A percentile compares a stretch with the other conserved stretches of the same genome.
phyloP scores from a whole-genome alignment of 2,329 filamentous ascomycete genomes.

The Calonectria ilicicola region DNA sequence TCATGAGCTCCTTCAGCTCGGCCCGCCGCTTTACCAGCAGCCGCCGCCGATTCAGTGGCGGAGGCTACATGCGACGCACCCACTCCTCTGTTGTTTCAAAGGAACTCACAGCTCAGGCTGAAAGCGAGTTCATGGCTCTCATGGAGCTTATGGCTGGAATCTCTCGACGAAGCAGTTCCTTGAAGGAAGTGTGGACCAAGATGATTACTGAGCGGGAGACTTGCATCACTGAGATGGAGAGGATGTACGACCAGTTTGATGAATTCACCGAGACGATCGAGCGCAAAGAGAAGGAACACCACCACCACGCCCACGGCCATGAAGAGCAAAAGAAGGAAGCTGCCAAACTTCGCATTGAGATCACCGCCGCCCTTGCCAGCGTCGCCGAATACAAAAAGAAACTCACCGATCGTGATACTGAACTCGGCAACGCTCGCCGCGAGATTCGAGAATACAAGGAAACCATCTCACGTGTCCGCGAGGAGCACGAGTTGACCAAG shows the following conservation, averaged over 20 bases:
- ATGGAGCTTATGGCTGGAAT: background rate
- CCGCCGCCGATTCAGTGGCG: background rate
- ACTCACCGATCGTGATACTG: background rate
- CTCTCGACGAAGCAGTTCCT: background rate
- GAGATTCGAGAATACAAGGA: slow-evolving; percentile 1
- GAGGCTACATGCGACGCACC: background rate
- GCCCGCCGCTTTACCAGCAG: background rate
- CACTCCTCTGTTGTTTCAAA: background rate
- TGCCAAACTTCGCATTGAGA: background rate
- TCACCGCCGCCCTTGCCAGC: background rate
- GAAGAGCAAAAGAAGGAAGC: background rate
- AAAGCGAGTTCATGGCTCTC: background rate
- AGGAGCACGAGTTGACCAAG: slow-evolving; percentile 1
- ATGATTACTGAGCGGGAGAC: background rate
- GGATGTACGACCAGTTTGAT: slow-evolving; percentile 2
- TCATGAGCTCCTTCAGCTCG: slow-evolving; percentile 3
- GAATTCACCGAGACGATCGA: background rate
- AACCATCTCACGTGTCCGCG: background rate
- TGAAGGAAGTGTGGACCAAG: background rate
- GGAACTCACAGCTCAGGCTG: background rate
- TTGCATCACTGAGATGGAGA: slow-evolving; percentile 3
- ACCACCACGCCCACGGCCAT: background rate
- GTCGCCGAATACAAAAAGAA: slow-evolving; percentile 2
- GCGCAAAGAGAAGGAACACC: background rate
- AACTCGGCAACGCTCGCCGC: background rate